A percentile compares a stretch with the other conserved stretches of the same genome.
These are phyloP conservation scores for Drechslerella dactyloides DNA, from an alignment of 2,329 filamentous ascomycete genomes.

Conservation along the genomic window DNA sequence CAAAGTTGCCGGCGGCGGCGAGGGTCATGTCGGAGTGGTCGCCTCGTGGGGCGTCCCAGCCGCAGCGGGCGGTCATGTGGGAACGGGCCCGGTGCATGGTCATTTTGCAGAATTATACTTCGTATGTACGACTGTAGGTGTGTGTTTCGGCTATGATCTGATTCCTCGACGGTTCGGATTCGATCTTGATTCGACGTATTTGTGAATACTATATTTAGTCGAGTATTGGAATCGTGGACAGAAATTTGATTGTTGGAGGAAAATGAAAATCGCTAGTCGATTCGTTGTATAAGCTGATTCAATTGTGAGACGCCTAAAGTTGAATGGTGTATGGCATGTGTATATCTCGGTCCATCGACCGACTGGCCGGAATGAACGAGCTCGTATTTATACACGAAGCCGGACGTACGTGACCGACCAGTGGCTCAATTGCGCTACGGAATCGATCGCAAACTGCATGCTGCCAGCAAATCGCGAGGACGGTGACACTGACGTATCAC, in stretches of 20 bases:
- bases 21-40: background rate
- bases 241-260: too few relatives aligned
- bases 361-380: constrained; percentile 21
- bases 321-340: background rate
- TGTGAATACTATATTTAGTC: too few relatives aligned
- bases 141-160: too few relatives aligned
- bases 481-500: constrained; percentile 14
- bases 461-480: constrained; percentile 22
- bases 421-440: background rate
- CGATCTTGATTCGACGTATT: too few relatives aligned
- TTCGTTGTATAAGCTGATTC: too few relatives aligned
- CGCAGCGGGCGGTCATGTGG: constrained; percentile 5
- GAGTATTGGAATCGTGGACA: too few relatives aligned
- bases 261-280: too few relatives aligned
- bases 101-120: too few relatives aligned
- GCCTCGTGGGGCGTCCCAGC: background rate
- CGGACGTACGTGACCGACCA: too few relatives aligned
- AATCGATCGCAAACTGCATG: constrained; percentile 4
- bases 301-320: too few relatives aligned
- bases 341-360: constrained; percentile 7
- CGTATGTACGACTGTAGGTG: too few relatives aligned
- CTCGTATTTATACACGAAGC: constrained; percentile 33
- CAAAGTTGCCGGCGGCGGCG: background rate
- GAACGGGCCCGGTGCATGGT: constrained; percentile 11
- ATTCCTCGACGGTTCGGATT: too few relatives aligned